These are phyloP conservation scores for Citrus mangshanensis DNA, from an alignment of 345 rosid species.

Conservation along the genomic window DNA sequence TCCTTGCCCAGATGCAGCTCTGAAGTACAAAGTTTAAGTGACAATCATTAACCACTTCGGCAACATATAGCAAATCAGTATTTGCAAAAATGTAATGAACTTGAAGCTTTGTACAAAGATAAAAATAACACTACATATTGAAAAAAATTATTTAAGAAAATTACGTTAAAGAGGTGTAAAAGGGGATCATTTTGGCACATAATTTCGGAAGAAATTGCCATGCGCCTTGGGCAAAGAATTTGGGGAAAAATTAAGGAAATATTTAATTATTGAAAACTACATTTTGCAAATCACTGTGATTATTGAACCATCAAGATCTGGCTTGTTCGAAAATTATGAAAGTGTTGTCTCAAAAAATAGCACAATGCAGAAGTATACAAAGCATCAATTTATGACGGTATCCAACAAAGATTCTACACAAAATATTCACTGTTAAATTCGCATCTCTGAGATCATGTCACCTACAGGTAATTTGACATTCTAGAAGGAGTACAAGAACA, in stretches of 20 bases:
- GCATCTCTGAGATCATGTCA: not conserved
- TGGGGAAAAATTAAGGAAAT: not conserved
- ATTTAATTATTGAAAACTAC: not conserved
- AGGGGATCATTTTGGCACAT: not conserved
- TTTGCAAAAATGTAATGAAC: not conserved
- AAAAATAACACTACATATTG: not conserved
- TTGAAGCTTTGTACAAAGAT: not conserved
- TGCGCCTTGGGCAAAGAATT: not conserved
- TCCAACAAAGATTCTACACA: not conserved
- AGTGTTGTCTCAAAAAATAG: not conserved
- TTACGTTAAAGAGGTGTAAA: not conserved
- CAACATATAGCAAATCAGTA: not conserved
- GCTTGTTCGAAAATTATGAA: not conserved
- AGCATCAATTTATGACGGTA: not conserved
- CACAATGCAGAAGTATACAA: not conserved
- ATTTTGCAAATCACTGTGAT: not conserved
- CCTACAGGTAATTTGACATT: not conserved
- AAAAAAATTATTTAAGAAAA: not conserved
- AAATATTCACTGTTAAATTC: not conserved
- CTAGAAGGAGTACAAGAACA: not conserved
- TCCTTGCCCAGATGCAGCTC: conserved; percentile 92
- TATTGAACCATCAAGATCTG: not conserved
- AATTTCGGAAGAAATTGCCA: not conserved
- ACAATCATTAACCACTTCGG: conserved; percentile 8
- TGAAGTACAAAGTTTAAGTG: conserved; percentile 28